These are phyloP conservation scores for Penicillium flavigenum DNA, from an alignment of 495 filamentous ascomycete species.

Conservation along the genomic window DNA sequence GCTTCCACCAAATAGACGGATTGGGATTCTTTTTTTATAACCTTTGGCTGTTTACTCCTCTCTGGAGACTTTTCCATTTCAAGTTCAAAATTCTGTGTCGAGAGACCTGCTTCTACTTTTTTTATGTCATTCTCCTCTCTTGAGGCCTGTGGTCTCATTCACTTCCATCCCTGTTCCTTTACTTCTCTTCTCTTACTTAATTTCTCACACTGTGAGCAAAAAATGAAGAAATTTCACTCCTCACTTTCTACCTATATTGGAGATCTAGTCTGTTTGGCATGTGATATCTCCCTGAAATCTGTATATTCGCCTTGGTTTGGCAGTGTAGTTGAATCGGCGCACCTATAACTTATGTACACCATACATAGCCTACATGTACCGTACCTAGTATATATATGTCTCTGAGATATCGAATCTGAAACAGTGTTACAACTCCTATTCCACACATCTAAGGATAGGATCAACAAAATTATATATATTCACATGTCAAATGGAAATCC, in stretches of 20 bases:
- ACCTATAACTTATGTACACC: not conserved
- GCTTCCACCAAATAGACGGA: slow-evolving; percentile 39
- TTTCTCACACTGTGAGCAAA: slow-evolving; percentile 23
- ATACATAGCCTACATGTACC: too few species aligned
- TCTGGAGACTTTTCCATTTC: slow-evolving; percentile 9
- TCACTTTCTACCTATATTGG: not conserved
- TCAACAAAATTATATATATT: too few species aligned
- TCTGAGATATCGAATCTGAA: too few species aligned
- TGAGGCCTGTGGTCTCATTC: slow-evolving; percentile 28
- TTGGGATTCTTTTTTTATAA: slow-evolving; percentile 27
- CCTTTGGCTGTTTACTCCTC: slow-evolving; percentile 11
- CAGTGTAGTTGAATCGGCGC: not conserved
- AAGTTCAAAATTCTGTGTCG: slow-evolving; percentile 23
- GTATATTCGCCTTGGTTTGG: not conserved
- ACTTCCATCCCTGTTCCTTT: slow-evolving; percentile 19
- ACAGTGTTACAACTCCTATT: too few species aligned
- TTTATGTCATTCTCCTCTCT: slow-evolving; percentile 28
- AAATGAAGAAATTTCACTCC: slow-evolving; percentile 17
- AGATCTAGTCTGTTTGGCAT: not conserved
- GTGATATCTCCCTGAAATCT: slow-evolving; percentile 11
- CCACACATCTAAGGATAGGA: too few species aligned
- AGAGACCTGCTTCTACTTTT: slow-evolving; percentile 20
- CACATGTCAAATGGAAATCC: too few species aligned
- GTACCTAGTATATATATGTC: too few species aligned
- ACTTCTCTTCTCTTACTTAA: slow-evolving; percentile 21